Evolutionary conservation across 371 early-diverging fungal species (phyloP), one percentile per base, ranked within the genome.

Genomic region (Dichotomocladium elegans): DNA sequence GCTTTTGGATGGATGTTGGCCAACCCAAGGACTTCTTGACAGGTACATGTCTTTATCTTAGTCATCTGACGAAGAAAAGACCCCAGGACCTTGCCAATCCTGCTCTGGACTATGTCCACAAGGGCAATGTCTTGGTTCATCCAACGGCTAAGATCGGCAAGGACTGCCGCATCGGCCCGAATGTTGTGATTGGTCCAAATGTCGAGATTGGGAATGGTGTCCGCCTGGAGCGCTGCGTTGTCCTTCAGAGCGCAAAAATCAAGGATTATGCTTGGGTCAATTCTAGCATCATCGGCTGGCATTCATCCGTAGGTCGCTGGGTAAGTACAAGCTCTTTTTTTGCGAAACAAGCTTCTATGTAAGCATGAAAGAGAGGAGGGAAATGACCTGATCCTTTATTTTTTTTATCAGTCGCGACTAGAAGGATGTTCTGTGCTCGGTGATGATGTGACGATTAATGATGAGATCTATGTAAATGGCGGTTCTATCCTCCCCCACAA

Each of bases 1-100:
- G 99, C 51, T 99, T 92, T 87, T 99, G 99, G 99, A 96, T 96
- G 96, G 99, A 99, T 64, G 99, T 99, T 49, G 99, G 99, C 31
- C 99, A 99, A 77, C 99, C 99, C 55, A 93, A 92, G 70, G 99
- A 99, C 71, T 99, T 93, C 72, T 79, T 99, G 61, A 91, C 89
- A 4, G 99, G 98, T 41, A 95, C 95, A 27, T 90, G 91, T 59
- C 83, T 99, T 57, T 99, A 96, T 70, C 85, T 99, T 47, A 69
- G 87, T 30, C 89, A 91, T 55, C 60, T 94, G 50, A 73, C 88
- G 59, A 87, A 93, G 74, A 79, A 77, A 63, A 67, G 74, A 21
- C 93, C 95, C 34, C 76, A 85, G 44, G 64, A 75, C 30, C 72
- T 96, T 40, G 88, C 88, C 35, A 79, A 88, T 60, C 79, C 88